Percentiles rank a stretch among this genome's conserved stretches.
Evolutionary conservation across 1,284 basidiomycete species (phyloP).

Genomic region (Earliella scabrosa): DNA sequence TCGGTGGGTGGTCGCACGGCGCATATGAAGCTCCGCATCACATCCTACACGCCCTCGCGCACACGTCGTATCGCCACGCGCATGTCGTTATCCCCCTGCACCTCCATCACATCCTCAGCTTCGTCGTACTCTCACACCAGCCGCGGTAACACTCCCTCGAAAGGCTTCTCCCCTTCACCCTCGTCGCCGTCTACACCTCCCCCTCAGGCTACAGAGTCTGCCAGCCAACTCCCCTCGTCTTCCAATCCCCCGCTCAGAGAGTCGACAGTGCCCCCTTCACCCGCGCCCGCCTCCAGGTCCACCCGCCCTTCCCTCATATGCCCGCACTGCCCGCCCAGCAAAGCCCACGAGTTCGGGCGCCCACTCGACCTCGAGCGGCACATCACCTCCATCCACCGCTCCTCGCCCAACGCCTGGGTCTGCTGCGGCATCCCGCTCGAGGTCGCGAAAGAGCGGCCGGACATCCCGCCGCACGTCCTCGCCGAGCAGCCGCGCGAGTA

Average conservation of each 20-base stretch:
- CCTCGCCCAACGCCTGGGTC: conserved; percentile 6
- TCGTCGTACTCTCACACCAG: background rate
- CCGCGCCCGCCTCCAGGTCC: background rate
- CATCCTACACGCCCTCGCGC: background rate
- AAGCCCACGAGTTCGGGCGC: conserved; percentile 5
- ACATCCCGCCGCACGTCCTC: background rate
- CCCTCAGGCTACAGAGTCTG: too few relatives aligned
- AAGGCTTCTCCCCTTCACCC: too few relatives aligned
- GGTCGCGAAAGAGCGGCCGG: background rate
- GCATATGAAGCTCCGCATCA: background rate
- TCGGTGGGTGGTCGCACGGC: too few relatives aligned
- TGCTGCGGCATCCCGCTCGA: conserved; percentile 24
- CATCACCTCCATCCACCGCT: conserved; percentile 7
- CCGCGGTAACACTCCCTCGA: too few relatives aligned
- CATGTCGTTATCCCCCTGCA: background rate
- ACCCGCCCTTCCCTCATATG: background rate
- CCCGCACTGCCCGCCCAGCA: background rate
- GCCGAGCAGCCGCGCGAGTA: conserved; percentile 2
- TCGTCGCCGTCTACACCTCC: too few relatives aligned
- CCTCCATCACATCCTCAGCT: background rate
- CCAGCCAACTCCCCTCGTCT: too few relatives aligned
- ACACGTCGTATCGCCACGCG: background rate
- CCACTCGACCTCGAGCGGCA: conserved; percentile 13
- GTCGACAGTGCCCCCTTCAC: background rate
- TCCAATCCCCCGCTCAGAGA: background rate